phyloP scores from a whole-genome alignment of 345 rosid genomes.

The Hibiscus tridactylites region DNA sequence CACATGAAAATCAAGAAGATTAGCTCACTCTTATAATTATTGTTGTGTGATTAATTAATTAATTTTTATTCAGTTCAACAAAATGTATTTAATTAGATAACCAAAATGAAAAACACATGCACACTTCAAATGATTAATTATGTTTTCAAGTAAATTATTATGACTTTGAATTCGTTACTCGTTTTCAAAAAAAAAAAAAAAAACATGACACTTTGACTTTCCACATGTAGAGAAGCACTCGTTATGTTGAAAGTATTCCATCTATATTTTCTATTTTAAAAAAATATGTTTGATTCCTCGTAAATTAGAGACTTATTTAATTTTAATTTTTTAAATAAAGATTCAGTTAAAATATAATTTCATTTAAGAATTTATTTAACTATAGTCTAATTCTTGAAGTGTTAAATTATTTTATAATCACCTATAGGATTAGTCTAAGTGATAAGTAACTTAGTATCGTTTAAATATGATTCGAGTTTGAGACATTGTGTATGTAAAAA shows the following conservation, averaged over 20 bases:
- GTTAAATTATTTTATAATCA: too few species aligned
- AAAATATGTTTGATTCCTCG: too few species aligned
- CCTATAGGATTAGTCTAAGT: too few species aligned
- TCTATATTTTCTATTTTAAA: too few species aligned
- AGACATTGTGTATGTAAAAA: too few species aligned
- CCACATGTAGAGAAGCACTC: not conserved
- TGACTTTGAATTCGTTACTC: not conserved
- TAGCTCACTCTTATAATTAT: not conserved
- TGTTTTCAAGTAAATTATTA: not conserved
- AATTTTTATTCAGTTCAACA: not conserved
- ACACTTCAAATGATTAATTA: not conserved
- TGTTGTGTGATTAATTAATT: not conserved
- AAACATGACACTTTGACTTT: not conserved
- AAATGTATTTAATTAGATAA: not conserved
- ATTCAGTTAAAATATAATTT: too few species aligned
- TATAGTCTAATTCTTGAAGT: too few species aligned
- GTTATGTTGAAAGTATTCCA: not conserved
- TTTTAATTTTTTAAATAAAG: too few species aligned
- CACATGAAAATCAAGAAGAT: not conserved
- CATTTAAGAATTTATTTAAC: too few species aligned
- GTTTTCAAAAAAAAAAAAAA: not conserved
- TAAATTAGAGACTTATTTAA: too few species aligned
- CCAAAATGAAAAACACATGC: not conserved
- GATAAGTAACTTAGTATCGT: too few species aligned
- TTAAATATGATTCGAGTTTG: too few species aligned